Conservation (phyloP, 1,139 yeast species). For the Lizanozyma gosingica region DNA sequence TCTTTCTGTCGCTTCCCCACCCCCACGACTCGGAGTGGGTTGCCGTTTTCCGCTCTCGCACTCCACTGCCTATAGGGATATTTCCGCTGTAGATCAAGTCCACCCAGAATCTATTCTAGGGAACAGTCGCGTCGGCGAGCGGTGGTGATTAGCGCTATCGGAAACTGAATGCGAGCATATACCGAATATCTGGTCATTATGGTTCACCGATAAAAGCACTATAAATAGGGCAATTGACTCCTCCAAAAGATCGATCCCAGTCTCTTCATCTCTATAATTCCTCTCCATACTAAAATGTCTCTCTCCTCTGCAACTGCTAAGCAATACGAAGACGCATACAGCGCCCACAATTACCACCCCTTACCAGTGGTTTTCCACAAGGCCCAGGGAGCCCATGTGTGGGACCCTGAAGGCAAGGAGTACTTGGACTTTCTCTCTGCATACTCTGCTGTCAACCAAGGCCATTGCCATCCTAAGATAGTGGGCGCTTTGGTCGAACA, state of each 20-base stretch:
- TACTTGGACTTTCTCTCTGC: conserved; percentile 86
- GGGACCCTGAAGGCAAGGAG: conserved; percentile 96
- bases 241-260: too few relatives aligned
- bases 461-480: conserved; percentile 95
- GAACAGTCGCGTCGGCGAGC: conserved; percentile 10
- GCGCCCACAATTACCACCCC: conserved; percentile 97
- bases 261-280: too few relatives aligned
- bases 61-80: neutral
- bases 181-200: too few relatives aligned
- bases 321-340: conserved; percentile 66
- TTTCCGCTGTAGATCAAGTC: too few relatives aligned
- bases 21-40: neutral
- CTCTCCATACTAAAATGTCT: conserved; percentile 13
- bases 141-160: conserved; percentile 1
- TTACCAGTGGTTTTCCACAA: conserved; percentile 86
- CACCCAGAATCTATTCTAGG: too few relatives aligned
- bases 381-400: conserved; percentile 87
- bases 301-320: conserved; percentile 60
- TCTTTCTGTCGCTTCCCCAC: too few relatives aligned
- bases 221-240: too few relatives aligned
- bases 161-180: too few relatives aligned
- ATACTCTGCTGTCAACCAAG: conserved; percentile 96
- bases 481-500: conserved; percentile 79
- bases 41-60: neutral
- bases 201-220: too few relatives aligned